Base-by-base conservation (phyloP, 306 rosid species). In the Cyamopsis tetragonoloba region DNA sequence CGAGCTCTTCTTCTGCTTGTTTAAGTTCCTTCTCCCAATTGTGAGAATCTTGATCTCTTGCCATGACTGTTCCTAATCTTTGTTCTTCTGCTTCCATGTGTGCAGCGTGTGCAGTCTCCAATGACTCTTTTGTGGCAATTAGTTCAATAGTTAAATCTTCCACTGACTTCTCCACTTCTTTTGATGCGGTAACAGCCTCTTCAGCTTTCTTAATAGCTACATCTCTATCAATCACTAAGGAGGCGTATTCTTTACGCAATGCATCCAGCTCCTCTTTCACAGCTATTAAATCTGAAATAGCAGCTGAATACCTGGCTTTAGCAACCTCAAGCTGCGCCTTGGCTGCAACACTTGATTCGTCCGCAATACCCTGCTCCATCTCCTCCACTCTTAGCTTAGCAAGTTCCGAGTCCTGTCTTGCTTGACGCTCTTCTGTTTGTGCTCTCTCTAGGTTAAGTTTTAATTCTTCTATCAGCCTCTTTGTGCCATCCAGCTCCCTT, bases 281-380 rank as follows among this genome's bases (percentile, higher is more conserved):
- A 20, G 85, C 84, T 79, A 68, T 75, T 12, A 95, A 85, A 75
- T 95, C 97, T 4, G 96, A 58, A 63, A 86, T 79, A 20, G 99
- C 97, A 64, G 95, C 81, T 20, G 82, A 9, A 67, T 82, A 86
- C 80, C 99, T 85, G 7, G 91, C 92, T 83, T 86, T 95, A 34
- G 99, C 99, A 57, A 95, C 97, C 87, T 95, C 92, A 56, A 91
- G 97, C 72, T 95, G 99, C 3, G 95, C 95, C 95, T 85, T 90
- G 82, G 96, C 97, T 68, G 99, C 99, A 54, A 91, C 85, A 62
- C 99, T 95, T 27, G 99, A 83, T 75, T 91, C 99, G 2, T 91
- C 97, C 56, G 96, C 97, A 66, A 95, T 85, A 31, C 99, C 99
- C 79, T 95, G 97, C 86, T 95, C 99, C 96, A 95, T 88, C 87